Evolutionary conservation across 768 basidiomycete species (phyloP).

Genomic region (Omphalotus guepiniiformis): DNA sequence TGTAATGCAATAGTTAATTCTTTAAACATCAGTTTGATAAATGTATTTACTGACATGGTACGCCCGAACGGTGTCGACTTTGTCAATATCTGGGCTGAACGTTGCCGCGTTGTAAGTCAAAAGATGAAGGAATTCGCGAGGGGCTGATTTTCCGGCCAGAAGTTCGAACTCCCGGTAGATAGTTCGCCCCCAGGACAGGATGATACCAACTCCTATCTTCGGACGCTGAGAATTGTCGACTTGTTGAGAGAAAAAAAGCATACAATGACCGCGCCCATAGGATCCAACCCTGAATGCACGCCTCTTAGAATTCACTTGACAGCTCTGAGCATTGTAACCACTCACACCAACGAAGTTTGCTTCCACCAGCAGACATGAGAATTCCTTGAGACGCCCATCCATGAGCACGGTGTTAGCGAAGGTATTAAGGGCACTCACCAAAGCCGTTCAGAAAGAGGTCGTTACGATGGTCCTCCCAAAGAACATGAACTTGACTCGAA

Average conservation of each 20-base stretch:
- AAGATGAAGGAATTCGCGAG: constrained; percentile 85
- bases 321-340: neutral
- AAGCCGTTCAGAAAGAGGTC: constrained; percentile 85
- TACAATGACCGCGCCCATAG: constrained; percentile 72
- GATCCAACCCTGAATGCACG: constrained; percentile 62
- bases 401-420: neutral
- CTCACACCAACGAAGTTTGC: constrained; percentile 79
- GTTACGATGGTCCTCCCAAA: constrained; percentile 97
- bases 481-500: constrained; percentile 89
- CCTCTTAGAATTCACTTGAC: neutral
- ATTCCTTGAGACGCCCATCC: constrained; percentile 50
- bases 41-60: constrained; percentile 58
- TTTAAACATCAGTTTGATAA: neutral
- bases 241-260: constrained; percentile 20
- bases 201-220: constrained; percentile 78
- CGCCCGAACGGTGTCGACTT: constrained; percentile 88
- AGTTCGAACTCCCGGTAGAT: constrained; percentile 79
- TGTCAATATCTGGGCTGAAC: constrained; percentile 80
- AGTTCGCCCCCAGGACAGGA: constrained; percentile 71
- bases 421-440: constrained; percentile 36
- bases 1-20: neutral
- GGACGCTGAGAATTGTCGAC: neutral
- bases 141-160: constrained; percentile 89
- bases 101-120: constrained; percentile 92
- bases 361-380: constrained; percentile 80